Percentiles rank a stretch among this genome's conserved stretches.
These are phyloP conservation scores for Kwoniella dendrophila DNA, from an alignment of 768 basidiomycete species.

Conservation along the genomic window DNA sequence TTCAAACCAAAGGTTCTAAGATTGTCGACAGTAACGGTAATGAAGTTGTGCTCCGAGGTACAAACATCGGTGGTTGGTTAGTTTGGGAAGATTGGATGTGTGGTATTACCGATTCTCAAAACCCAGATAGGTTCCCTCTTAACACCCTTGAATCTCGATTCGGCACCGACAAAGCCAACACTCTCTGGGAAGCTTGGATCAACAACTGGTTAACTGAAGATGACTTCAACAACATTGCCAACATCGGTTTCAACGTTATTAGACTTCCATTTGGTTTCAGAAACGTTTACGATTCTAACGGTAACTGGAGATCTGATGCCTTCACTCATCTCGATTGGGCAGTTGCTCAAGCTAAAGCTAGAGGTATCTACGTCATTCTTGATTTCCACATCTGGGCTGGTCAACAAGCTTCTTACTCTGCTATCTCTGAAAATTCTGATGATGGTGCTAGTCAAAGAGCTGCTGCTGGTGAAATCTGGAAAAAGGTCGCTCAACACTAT, in stretches of 20 bases:
- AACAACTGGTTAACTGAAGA: constrained; percentile 42
- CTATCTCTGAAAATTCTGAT: constrained; percentile 40
- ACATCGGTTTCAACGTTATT: constrained; percentile 45
- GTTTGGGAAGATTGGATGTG: constrained; percentile 52
- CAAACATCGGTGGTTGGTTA: constrained; percentile 51
- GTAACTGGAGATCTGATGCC: constrained; percentile 38
- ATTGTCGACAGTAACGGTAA: constrained; percentile 46
- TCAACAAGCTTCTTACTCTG: constrained; percentile 41
- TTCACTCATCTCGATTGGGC: constrained; percentile 48
- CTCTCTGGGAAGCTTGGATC: constrained; percentile 42
- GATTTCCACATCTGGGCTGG: constrained; percentile 51
- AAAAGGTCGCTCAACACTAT: constrained; percentile 43
- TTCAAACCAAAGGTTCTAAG: constrained; percentile 40
- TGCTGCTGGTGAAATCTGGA: constrained; percentile 42
- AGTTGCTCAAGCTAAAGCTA: constrained; percentile 39
- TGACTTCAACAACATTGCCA: constrained; percentile 41
- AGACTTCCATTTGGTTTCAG: constrained; percentile 42
- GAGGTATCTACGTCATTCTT: constrained; percentile 45
- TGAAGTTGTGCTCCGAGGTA: constrained; percentile 41
- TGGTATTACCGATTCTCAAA: constrained; percentile 47
- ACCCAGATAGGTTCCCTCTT: constrained; percentile 45
- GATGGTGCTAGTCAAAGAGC: constrained; percentile 34
- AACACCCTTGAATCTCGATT: constrained; percentile 43
- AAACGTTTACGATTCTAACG: constrained; percentile 39
- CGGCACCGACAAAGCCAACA: constrained; percentile 35